These are phyloP conservation scores for Niebla homalea DNA, from an alignment of 495 filamentous ascomycete genomes.

Conservation along the genomic window DNA sequence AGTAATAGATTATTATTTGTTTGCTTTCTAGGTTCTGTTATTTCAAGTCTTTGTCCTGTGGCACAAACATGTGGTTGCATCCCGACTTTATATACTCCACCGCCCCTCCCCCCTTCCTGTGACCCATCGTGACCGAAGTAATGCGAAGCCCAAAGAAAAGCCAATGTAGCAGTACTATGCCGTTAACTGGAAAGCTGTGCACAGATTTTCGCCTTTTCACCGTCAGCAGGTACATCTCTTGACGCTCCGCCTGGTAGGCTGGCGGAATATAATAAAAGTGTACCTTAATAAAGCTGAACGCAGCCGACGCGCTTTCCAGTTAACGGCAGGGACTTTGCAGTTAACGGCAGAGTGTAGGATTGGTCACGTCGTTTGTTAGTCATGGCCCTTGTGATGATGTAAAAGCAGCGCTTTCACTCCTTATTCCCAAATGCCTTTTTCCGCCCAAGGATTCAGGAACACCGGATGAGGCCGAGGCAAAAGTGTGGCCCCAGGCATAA, in stretches of 20 bases:
- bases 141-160: not conserved
- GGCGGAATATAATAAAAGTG: not conserved
- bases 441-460: not conserved
- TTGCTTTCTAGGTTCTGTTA: too few relatives aligned
- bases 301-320: conserved; percentile 11
- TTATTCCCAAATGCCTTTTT: too few relatives aligned
- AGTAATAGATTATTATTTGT: too few relatives aligned
- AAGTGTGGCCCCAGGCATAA: not conserved
- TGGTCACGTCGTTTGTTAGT: too few relatives aligned
- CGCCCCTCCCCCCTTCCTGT: not conserved
- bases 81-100: conserved; percentile 9
- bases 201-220: not conserved
- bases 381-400: not conserved
- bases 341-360: not conserved
- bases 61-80: not conserved
- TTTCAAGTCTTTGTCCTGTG: too few relatives aligned
- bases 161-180: conserved; percentile 6
- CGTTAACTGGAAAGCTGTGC: conserved; percentile 16
- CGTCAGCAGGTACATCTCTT: conserved; percentile 2
- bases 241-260: not conserved
- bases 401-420: not conserved
- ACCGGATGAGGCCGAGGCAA: too few relatives aligned
- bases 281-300: not conserved
- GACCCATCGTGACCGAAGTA: not conserved
- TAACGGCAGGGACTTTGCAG: conserved; percentile 9